Percentiles rank a stretch among this genome's conserved stretches.
These are phyloP conservation scores for Xanthoconium stramineum DNA, from an alignment of 768 basidiomycete genomes.

Conservation along the genomic window DNA sequence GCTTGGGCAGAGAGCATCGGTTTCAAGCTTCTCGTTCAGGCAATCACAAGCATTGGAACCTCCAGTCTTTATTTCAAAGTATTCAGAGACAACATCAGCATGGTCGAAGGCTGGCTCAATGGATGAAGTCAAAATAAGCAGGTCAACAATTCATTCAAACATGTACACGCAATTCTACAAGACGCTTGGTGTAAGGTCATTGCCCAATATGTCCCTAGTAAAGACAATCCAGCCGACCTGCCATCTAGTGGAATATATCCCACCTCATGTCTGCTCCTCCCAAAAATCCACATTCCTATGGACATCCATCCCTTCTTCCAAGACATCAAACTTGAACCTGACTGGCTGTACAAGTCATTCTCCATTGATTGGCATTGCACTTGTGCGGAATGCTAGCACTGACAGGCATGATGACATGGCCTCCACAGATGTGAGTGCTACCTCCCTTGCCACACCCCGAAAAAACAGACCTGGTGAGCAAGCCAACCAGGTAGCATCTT, in stretches of 20 bases:
- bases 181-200: not conserved
- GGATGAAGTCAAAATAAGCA: not conserved
- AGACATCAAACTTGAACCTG: no score
- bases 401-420: no score
- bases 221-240: not conserved
- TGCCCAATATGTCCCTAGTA: not conserved
- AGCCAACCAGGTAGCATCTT: no score
- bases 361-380: no score
- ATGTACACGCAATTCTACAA: not conserved
- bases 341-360: no score
- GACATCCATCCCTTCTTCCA: no score
- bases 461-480: no score
- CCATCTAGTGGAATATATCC: not conserved
- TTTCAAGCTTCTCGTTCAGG: not conserved
- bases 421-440: no score
- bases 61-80: not conserved
- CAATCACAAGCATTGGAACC: not conserved
- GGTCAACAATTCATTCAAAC: not conserved
- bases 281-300: no score
- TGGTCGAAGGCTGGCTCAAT: not conserved
- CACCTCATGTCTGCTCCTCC: not conserved
- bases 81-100: conserved; percentile 11
- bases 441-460: no score
- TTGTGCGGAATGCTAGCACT: no score
- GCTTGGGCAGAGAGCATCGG: conserved; percentile 35